phyloP scores from a whole-genome alignment of 805 yeast genomes.

The Pichia eremophila region DNA sequence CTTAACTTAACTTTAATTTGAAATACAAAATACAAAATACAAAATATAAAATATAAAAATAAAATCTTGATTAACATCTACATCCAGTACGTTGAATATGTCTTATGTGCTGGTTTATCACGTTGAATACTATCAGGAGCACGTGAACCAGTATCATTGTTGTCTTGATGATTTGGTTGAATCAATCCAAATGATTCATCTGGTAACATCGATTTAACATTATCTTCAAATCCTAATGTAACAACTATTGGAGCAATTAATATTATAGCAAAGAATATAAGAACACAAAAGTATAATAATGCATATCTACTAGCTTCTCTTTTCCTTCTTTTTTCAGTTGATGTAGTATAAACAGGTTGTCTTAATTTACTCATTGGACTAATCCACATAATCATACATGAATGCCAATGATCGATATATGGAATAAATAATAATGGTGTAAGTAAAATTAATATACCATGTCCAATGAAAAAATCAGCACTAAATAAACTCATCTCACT shows the following conservation, averaged over 20 bases:
- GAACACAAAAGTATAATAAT: slow-evolving; percentile 33
- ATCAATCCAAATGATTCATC: slow-evolving; percentile 29
- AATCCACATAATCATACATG: slow-evolving; percentile 42
- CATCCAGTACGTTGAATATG: slow-evolving; percentile 21
- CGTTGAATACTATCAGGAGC: slow-evolving; percentile 40
- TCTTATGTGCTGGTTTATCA: slow-evolving; percentile 18
- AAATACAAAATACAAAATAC: too few relatives aligned
- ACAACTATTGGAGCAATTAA: slow-evolving; percentile 41
- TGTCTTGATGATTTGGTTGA: slow-evolving; percentile 52
- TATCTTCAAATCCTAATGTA: slow-evolving; percentile 9
- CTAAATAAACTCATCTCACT: slow-evolving; percentile 37
- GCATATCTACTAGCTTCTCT: slow-evolving; percentile 36
- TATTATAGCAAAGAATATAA: slow-evolving; percentile 31
- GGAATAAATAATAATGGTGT: slow-evolving; percentile 37
- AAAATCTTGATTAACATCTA: slow-evolving; percentile 2
- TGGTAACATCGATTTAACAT: slow-evolving; percentile 12
- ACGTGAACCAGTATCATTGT: slow-evolving; percentile 55
- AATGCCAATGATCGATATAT: slow-evolving; percentile 38
- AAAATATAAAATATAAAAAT: too few relatives aligned
- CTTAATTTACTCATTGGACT: slow-evolving; percentile 30
- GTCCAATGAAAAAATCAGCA: slow-evolving; percentile 40
- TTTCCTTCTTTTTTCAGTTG: slow-evolving; percentile 31
- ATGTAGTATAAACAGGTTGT: slow-evolving; percentile 31
- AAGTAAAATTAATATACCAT: slow-evolving; percentile 30
- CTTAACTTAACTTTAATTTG: too few relatives aligned